These are phyloP conservation scores for Xanthoceras sorbifolium DNA, from an alignment of 345 rosid genomes.

Conservation along the genomic window DNA sequence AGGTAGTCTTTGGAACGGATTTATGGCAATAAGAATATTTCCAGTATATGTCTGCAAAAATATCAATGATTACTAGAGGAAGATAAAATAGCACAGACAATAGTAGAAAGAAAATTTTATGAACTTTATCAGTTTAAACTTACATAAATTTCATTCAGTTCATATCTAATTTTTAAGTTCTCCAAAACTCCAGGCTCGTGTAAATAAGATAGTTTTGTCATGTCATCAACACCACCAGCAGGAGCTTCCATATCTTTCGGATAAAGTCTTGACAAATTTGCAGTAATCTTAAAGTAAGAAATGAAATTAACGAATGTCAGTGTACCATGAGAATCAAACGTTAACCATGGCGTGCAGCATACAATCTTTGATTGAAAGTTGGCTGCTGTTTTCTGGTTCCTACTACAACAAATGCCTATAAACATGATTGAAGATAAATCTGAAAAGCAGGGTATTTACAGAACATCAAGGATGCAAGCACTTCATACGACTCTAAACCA, in stretches of 20 bases:
- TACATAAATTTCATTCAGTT: conserved; percentile 93
- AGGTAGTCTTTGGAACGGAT: conserved; percentile 92
- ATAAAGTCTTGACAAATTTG: conserved; percentile 64
- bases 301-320: background rate
- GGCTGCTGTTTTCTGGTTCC: background rate
- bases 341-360: background rate
- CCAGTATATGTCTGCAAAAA: conserved; percentile 78
- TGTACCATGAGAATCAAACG: background rate
- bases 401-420: background rate
- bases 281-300: conserved; percentile 49
- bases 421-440: background rate
- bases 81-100: conserved; percentile 1
- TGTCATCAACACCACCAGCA: conserved; percentile 95
- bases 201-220: conserved; percentile 91
- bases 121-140: conserved; percentile 26
- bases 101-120: background rate
- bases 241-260: conserved; percentile 95
- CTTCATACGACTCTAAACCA: background rate
- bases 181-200: conserved; percentile 96
- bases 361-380: background rate
- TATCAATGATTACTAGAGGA: background rate
- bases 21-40: conserved; percentile 82
- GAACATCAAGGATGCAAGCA: background rate
- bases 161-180: conserved; percentile 77
- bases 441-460: background rate